These are phyloP conservation scores for Starmerella apis DNA, from an alignment of 805 yeast genomes.

Conservation along the genomic window DNA sequence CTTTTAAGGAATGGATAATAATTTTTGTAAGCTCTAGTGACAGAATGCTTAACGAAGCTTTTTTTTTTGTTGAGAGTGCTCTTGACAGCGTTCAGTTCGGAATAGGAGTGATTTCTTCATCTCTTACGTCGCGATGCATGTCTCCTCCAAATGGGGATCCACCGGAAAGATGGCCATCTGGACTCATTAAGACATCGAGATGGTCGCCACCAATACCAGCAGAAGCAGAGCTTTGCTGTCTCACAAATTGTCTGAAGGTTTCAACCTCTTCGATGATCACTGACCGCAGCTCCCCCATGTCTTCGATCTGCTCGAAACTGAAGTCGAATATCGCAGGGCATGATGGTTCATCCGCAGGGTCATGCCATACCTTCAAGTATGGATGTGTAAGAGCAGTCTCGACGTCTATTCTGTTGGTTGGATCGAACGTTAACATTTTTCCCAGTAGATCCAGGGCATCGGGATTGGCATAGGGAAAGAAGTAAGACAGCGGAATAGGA, in stretches of 20 bases:
- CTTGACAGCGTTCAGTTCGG: not conserved
- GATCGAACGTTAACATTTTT: slow-evolving; percentile 72
- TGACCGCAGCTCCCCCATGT: slow-evolving; percentile 63
- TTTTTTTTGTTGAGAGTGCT: not conserved
- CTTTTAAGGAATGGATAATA: not conserved
- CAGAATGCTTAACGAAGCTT: not conserved
- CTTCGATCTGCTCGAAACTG: slow-evolving; percentile 78
- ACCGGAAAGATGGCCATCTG: not conserved
- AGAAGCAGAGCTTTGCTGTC: slow-evolving; percentile 17
- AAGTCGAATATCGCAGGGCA: slow-evolving; percentile 81
- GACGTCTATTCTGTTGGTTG: slow-evolving; percentile 70
- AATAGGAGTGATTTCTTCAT: slow-evolving; percentile 13
- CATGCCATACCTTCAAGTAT: slow-evolving; percentile 78
- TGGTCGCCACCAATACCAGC: not conserved
- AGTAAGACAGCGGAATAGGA: slow-evolving; percentile 45
- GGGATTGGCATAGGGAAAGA: slow-evolving; percentile 48
- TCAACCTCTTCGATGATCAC: slow-evolving; percentile 71
- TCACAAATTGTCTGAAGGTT: slow-evolving; percentile 24
- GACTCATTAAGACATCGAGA: not conserved
- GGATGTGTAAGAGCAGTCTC: slow-evolving; percentile 79
- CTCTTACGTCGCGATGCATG: slow-evolving; percentile 5
- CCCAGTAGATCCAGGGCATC: slow-evolving; percentile 56
- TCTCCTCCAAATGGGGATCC: slow-evolving; percentile 6
- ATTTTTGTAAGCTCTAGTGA: not conserved
- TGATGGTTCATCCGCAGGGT: slow-evolving; percentile 86